Percentiles rank a stretch among this genome's conserved stretches.
phyloP scores from a whole-genome alignment of 306 rosid genomes.

The Morella rubra region DNA sequence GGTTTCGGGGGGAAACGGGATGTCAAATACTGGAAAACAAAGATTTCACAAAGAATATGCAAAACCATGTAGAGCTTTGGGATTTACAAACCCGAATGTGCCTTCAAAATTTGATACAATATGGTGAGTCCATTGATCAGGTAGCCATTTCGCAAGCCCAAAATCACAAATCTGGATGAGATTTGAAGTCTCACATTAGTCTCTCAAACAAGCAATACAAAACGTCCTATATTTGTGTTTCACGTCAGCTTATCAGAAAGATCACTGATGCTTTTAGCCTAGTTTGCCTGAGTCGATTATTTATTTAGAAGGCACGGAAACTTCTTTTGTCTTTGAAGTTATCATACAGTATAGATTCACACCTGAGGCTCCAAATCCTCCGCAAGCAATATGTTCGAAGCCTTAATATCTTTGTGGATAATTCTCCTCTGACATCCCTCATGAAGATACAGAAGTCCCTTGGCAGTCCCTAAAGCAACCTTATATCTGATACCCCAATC shows the following conservation, averaged over 20 bases:
- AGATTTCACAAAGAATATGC: neutral
- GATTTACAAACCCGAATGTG: slow-evolving; percentile 86
- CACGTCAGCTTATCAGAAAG: neutral
- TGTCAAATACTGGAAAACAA: slow-evolving; percentile 22
- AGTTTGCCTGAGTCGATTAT: neutral
- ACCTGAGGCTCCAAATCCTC: slow-evolving; percentile 98
- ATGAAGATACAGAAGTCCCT: slow-evolving; percentile 86
- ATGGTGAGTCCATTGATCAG: slow-evolving; percentile 98
- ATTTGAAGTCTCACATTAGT: slow-evolving; percentile 25
- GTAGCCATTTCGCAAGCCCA: slow-evolving; percentile 97
- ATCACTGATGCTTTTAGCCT: neutral
- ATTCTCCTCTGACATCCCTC: slow-evolving; percentile 94
- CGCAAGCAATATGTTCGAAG: slow-evolving; percentile 84
- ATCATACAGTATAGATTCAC: slow-evolving; percentile 16
- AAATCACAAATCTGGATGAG: slow-evolving; percentile 83
- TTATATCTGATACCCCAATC: slow-evolving; percentile 73
- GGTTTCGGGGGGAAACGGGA: slow-evolving; percentile 17
- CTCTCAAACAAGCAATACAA: slow-evolving; percentile 1
- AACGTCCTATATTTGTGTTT: neutral
- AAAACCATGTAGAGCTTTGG: slow-evolving; percentile 18
- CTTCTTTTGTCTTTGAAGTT: neutral
- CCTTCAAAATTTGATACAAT: slow-evolving; percentile 87
- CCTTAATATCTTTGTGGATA: slow-evolving; percentile 94
- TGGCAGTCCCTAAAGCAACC: slow-evolving; percentile 80
- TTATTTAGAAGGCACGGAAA: neutral